These are phyloP conservation scores for Phylloporus sp. DNA, from an alignment of 768 basidiomycete species.

Conservation along the genomic window DNA sequence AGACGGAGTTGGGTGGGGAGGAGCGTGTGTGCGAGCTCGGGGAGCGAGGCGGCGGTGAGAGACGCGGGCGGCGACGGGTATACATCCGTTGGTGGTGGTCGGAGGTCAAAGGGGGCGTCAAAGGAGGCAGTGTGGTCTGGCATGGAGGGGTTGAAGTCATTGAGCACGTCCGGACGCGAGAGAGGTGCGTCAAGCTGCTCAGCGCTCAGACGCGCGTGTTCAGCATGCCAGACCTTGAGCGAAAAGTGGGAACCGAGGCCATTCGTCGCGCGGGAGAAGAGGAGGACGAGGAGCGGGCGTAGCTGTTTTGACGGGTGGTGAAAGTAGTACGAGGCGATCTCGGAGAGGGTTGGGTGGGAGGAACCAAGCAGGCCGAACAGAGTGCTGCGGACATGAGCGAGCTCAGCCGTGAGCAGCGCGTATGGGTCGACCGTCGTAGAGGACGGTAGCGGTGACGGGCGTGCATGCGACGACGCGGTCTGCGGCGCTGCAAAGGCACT, in stretches of 20 bases:
- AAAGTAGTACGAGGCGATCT: constrained; percentile 92
- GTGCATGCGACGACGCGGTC: constrained; percentile 11
- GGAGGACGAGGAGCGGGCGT: constrained; percentile 82
- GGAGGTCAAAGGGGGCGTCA: constrained; percentile 50
- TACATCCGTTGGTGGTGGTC: constrained; percentile 26
- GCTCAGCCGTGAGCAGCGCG: constrained; percentile 66
- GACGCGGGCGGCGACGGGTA: constrained; percentile 27
- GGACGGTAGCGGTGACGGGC: constrained; percentile 17
- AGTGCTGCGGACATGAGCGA: constrained; percentile 64
- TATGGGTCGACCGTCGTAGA: constrained; percentile 53
- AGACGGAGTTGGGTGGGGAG: constrained; percentile 89
- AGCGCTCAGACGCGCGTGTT: constrained; percentile 49
- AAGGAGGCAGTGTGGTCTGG: constrained; percentile 74
- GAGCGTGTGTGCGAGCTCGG: constrained; percentile 32
- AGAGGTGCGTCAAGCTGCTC: constrained; percentile 78
- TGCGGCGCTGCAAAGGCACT: constrained; percentile 38
- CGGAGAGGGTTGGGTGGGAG: constrained; percentile 82
- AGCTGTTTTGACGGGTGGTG: constrained; percentile 86
- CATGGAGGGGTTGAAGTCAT: constrained; percentile 90
- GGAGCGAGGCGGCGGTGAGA: constrained; percentile 24
- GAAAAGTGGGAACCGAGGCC: constrained; percentile 72
- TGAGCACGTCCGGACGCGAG: constrained; percentile 72
- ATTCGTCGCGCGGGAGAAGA: constrained; percentile 91
- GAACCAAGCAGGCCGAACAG: constrained; percentile 80
- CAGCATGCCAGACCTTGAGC: constrained; percentile 57